Evolutionary conservation across 2,329 filamentous ascomycete species (phyloP), one percentile per base, ranked within the genome.

Genomic region (Cladosporium austrohemisphaericum): DNA sequence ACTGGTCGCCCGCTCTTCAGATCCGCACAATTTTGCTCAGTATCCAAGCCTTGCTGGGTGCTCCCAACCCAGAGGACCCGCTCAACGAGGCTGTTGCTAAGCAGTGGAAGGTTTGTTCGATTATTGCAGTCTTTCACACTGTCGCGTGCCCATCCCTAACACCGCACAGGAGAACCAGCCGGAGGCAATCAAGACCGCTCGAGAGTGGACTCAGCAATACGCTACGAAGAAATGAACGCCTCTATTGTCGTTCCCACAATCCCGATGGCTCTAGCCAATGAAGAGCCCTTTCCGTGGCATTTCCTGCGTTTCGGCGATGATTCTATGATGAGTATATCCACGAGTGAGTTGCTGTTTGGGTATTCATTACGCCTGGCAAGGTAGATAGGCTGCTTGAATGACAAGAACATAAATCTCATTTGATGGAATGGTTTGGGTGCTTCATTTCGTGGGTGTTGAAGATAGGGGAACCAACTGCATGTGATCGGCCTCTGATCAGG

Each of bases 21-120:
- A 98, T 98, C 67, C 85, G 93, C 56, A 98, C 93, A 5, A 98
- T 98, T 59, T 82, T 98, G n/a, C 83, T 98, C 48, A 97, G 92
- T 8, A 98, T 98, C 67, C 94, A 98, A 71, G 93, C 93, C 43
- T 80, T 98, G 19, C 83, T 98, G 11, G 93, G 93, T 36, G 92
- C 93, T 5, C 93, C 93, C 11, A 98, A 98, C 71, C 93, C 94
- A 23, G 93, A 98, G 64, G 93, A 98, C 65, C 94, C 93, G n/a
- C 81, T 98, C 33, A 94, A 93, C 41, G 94, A 95, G 65, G 92
- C 98, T 58, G 93, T 98, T 33, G 93, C 93, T 28, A 94, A 97
- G 76, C 85, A 86, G 65, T 98, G 93, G 93, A 96, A 97, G 61
- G 63, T 65, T 48, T 11, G 46, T 43, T 28, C 13, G 23, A 4